Evolutionary conservation across 495 filamentous ascomycete genomes (phyloP), one percentile per base, ranked within the genome.

Genomic region (Aspergillus steynii): DNA sequence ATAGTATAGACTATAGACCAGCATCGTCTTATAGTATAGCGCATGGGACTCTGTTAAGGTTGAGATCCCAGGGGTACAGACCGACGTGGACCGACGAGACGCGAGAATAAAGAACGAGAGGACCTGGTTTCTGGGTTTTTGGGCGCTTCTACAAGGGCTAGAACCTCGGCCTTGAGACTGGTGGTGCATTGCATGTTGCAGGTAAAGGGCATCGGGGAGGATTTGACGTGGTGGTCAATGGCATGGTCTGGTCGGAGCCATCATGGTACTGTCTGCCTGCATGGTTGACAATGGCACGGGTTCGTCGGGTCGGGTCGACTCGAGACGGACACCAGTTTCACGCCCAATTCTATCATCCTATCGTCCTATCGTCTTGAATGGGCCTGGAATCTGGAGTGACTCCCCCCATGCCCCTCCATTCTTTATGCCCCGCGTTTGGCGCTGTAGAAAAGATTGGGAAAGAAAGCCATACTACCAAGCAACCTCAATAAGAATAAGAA

Each of bases 191-290:
- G 37, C 37, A 42, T 4, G 34, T 42, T 42, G 37, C 37, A 42
- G 37, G 37, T 42, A 12, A 42, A 42, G 2, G 34, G 37, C 37
- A 42, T 42, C 5, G 37, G 12, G 34, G 9, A 7, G 12, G 37
- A 42, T 42, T 34, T 34, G 31, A 34, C 31, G 31, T 34, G 31
- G 31, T 34, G 31, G 5, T 34, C 31, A 34, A 34, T 34, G 5
- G 31, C 9, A 66, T 61, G 64, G 60, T 54, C 32, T 58, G 27
- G 55, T 62, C 20, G 20, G 20, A 20, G 20, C 20, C 20, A 20
- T 20, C 20, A 20, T 20, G 20, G 20, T 20, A 20, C 64, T 60
- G 32, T 57, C 64, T 25, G 37, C 0, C 20, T 20, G 12, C 37
- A 42, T 42, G 37, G 37, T 42, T 42, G 37, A 10, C 14, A 4